A percentile compares a stretch with the other conserved stretches of the same genome.
Conservation (phyloP, 331 rosid genomes). For the Cucumis variabilis region DNA sequence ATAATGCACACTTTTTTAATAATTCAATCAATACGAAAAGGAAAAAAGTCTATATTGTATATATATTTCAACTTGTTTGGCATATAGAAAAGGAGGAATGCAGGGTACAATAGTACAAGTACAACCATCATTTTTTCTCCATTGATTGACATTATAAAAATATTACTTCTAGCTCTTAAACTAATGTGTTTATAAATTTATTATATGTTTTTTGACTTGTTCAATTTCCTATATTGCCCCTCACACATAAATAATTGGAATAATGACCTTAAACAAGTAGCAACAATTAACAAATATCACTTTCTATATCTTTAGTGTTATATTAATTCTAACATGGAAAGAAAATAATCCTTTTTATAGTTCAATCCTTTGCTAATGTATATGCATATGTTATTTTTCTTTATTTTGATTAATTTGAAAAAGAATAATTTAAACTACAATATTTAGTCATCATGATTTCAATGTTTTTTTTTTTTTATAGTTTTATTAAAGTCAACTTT, state of each 20-base stretch:
- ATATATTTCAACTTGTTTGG: not conserved
- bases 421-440: too few relatives aligned
- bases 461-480: too few relatives aligned
- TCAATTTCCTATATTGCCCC: not conserved
- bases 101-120: constrained; percentile 21
- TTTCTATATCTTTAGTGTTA: not conserved
- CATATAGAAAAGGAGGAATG: not conserved
- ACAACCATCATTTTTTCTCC: not conserved
- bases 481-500: not conserved
- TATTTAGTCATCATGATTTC: too few relatives aligned
- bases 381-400: too few relatives aligned
- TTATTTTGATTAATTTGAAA: too few relatives aligned
- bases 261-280: not conserved
- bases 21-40: not conserved
- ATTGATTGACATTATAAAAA: not conserved
- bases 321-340: not conserved
- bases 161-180: not conserved
- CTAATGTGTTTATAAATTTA: not conserved
- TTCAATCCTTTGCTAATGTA: too few relatives aligned
- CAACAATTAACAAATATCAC: not conserved
- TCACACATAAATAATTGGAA: not conserved
- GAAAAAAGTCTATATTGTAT: not conserved
- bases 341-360: too few relatives aligned
- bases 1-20: not conserved
- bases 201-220: not conserved